Conservation (phyloP, 2,329 filamentous ascomycete genomes). For the Pseudogymnoascus sp. region DNA sequence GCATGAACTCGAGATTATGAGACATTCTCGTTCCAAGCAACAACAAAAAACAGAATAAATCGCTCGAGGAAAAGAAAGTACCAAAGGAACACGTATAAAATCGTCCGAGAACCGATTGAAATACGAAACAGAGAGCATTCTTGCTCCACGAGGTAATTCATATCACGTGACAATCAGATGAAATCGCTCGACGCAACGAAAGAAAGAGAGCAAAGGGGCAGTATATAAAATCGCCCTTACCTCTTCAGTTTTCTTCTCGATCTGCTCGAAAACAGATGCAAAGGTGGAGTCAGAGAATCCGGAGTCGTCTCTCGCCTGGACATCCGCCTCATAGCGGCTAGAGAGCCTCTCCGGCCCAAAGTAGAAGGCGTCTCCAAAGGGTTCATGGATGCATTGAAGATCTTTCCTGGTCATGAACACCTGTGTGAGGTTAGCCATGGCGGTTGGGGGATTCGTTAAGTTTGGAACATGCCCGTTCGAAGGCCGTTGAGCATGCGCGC, state of each 20-base stretch:
- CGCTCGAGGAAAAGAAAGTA: not conserved
- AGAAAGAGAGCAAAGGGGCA: not conserved
- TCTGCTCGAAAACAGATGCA: conserved; percentile 67
- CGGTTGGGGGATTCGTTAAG: not conserved
- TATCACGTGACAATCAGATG: not conserved
- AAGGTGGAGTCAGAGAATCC: conserved; percentile 68
- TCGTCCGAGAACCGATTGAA: not conserved
- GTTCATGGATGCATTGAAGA: conserved; percentile 84
- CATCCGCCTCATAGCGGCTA: conserved; percentile 68
- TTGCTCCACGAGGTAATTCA: not conserved
- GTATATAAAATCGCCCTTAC: conserved; percentile 29
- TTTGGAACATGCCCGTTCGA: conserved; percentile 67
- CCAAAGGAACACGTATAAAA: not conserved
- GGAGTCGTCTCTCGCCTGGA: conserved; percentile 47
- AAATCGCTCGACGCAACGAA: not conserved
- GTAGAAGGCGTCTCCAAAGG: conserved; percentile 95
- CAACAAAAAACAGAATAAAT: not conserved
- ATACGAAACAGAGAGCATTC: not conserved
- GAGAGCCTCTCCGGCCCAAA: conserved; percentile 86
- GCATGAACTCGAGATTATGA: not conserved
- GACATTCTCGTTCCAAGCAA: not conserved
- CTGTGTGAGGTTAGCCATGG: conserved; percentile 38
- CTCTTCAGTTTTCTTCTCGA: conserved; percentile 67
- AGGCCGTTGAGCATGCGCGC: conserved; percentile 90
- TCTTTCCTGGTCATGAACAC: conserved; percentile 95